Evolutionary conservation across 2,329 filamentous ascomycete genomes (phyloP).

Genomic region (Cryphonectria naterciae): DNA sequence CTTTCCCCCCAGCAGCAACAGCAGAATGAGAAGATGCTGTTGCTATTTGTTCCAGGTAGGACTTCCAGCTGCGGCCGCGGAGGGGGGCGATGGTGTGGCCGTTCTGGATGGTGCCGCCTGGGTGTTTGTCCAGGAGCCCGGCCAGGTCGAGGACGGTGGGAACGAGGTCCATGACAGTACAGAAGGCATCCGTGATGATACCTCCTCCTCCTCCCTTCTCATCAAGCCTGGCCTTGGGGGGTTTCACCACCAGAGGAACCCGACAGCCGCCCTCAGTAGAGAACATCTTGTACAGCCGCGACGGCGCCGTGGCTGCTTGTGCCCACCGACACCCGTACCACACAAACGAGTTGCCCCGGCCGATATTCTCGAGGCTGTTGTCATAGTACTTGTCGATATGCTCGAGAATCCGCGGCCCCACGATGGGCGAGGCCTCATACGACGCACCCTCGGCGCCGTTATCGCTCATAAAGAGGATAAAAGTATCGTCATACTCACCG

Average conservation of each 20-base stretch:
- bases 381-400: conserved; percentile 61
- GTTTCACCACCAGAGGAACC: conserved; percentile 49
- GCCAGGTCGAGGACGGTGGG: conserved; percentile 54
- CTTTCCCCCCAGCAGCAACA: background rate
- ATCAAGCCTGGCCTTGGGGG: background rate
- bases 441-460: conserved; percentile 60
- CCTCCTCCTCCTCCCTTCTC: conserved; percentile 19
- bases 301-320: conserved; percentile 44
- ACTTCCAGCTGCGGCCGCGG: conserved; percentile 42
- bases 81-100: conserved; percentile 40
- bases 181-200: conserved; percentile 50
- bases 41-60: conserved; percentile 35
- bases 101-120: conserved; percentile 30
- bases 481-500: conserved; percentile 56
- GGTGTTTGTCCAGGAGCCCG: conserved; percentile 30
- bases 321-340: conserved; percentile 65
- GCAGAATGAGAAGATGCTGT: conserved; percentile 15
- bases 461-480: conserved; percentile 48
- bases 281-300: conserved; percentile 43
- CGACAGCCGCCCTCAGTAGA: conserved; percentile 55
- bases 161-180: conserved; percentile 55
- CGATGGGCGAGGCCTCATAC: conserved; percentile 62
- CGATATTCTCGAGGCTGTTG: conserved; percentile 55
- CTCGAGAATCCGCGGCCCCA: conserved; percentile 56
- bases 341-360: conserved; percentile 59